Percentiles rank a stretch among this genome's conserved stretches.
phyloP scores from a whole-genome alignment of 2,329 filamentous ascomycete species.

The Trichoderma simmonsii region DNA sequence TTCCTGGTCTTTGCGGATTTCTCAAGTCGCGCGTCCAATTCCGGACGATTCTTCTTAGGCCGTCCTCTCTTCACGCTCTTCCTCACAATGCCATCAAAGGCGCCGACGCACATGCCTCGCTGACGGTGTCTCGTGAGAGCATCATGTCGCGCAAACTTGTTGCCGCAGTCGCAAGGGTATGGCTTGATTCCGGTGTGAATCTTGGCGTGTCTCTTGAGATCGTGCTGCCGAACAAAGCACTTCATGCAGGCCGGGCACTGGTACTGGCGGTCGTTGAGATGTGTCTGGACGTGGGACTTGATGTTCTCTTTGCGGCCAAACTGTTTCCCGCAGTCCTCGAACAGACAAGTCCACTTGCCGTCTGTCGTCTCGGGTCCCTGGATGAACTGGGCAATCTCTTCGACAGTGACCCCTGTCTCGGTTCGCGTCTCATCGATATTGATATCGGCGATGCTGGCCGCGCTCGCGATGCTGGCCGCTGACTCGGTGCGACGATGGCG shows the following conservation, averaged over 20 bases:
- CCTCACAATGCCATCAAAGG: slow-evolving; percentile 73
- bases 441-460: slow-evolving; percentile 58
- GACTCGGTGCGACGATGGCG: slow-evolving; percentile 59
- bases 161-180: slow-evolving; percentile 90
- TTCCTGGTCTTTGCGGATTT: slow-evolving; percentile 57
- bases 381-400: slow-evolving; percentile 78
- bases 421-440: slow-evolving; percentile 64
- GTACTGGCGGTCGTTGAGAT: slow-evolving; percentile 93
- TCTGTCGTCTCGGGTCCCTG: slow-evolving; percentile 68
- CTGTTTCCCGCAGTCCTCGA: slow-evolving; percentile 74
- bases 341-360: slow-evolving; percentile 77
- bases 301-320: slow-evolving; percentile 99
- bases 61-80: slow-evolving; percentile 62
- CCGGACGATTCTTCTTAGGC: slow-evolving; percentile 59
- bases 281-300: slow-evolving; percentile 96
- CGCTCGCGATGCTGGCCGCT: slow-evolving; percentile 54
- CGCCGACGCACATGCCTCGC: slow-evolving; percentile 93
- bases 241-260: slow-evolving; percentile 91
- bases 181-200: slow-evolving; percentile 96
- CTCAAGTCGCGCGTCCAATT: slow-evolving; percentile 53
- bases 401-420: slow-evolving; percentile 80
- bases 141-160: slow-evolving; percentile 92
- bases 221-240: slow-evolving; percentile 94
- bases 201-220: slow-evolving; percentile 94
- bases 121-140: slow-evolving; percentile 92